These are phyloP conservation scores for Beauveria asiatica DNA, from an alignment of 2,329 filamentous ascomycete species.

Conservation along the genomic window DNA sequence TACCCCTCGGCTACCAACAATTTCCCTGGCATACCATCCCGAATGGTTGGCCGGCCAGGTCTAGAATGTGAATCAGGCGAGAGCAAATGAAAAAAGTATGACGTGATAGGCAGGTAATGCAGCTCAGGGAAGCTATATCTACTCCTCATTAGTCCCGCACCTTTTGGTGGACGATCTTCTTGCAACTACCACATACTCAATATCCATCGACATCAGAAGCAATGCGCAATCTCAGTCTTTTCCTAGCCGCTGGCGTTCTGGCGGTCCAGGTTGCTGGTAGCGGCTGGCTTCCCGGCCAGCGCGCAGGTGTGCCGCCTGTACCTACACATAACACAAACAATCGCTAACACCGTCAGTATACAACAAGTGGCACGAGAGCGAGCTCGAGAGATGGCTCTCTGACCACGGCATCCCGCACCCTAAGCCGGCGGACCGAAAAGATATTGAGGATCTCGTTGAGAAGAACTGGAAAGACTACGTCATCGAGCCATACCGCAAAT, in stretches of 20 bases:
- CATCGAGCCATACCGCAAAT: constrained; percentile 64
- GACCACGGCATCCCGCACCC: constrained; percentile 89
- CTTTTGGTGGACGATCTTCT: background rate
- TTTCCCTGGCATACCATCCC: background rate
- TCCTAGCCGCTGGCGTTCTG: constrained; percentile 59
- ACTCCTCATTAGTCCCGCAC: background rate
- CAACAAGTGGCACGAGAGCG: constrained; percentile 98
- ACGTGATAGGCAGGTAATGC: constrained; percentile 9
- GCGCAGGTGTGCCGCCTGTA: constrained; percentile 57
- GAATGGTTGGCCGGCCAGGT: background rate
- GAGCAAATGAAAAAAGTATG: constrained; percentile 10
- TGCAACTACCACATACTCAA: background rate
- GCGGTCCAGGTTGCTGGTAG: constrained; percentile 63
- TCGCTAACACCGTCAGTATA: constrained; percentile 53
- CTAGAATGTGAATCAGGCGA: constrained; percentile 6
- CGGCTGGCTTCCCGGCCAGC: constrained; percentile 69
- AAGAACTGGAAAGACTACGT: constrained; percentile 80
- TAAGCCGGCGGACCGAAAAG: constrained; percentile 82
- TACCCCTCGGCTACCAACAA: background rate
- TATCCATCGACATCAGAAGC: constrained; percentile 19
- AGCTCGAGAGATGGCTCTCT: constrained; percentile 92
- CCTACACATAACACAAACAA: background rate
- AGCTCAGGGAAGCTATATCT: background rate
- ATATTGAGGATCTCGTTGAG: constrained; percentile 85
- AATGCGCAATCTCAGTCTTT: constrained; percentile 71